Base-by-base conservation (phyloP, 176 grass and related monocot genomes). In the Poa annua region DNA sequence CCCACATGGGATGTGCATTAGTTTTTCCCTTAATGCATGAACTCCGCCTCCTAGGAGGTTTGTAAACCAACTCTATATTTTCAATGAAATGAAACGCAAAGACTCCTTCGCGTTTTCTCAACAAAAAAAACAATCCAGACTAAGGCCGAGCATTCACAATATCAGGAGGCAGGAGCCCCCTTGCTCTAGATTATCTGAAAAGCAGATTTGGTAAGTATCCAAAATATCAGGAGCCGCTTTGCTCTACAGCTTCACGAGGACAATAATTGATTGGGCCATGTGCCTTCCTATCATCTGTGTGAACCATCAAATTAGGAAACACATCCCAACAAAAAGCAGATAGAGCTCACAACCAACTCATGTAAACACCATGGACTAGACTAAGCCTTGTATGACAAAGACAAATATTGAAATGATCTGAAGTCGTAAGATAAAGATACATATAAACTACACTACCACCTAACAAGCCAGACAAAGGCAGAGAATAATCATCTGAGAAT, bases 341-440 rank as follows among this genome's bases (percentile, higher is more conserved):
- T 78, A 2, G 17, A 36, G 20, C 66, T 80, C 60, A 80, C 77
- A 62, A 42, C 41, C 7, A 83, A 77, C 21, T 11, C 47, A 44
- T 26, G 44, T 26, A 19, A 66, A 53, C 45, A 53, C n/a, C 14
- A 51, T 14, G 19, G 50, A 48, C 34, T 41, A 25, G 9, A 29
- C 16, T 15, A 8, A 21, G 21, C 55, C 14, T 61, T 42, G 34
- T 61, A 61, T 65, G 38, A 54, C 45, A 21, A 62, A 3, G 13
- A 15, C 29, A 69, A 44, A 11, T 54, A 47, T 12, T 45, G 71
- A 70, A 55, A 35, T 45, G 68, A 80, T 42, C 52, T 3, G 4
- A 16, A 54, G 11, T 34, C 34, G 1, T 45, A 22, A 48, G 69
- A 45, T 47, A 72, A 73, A 20, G 24, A 75, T 22, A 59, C 65